These are phyloP conservation scores for Tulasnella sp. DNA, from an alignment of 768 basidiomycete genomes.

Conservation along the genomic window DNA sequence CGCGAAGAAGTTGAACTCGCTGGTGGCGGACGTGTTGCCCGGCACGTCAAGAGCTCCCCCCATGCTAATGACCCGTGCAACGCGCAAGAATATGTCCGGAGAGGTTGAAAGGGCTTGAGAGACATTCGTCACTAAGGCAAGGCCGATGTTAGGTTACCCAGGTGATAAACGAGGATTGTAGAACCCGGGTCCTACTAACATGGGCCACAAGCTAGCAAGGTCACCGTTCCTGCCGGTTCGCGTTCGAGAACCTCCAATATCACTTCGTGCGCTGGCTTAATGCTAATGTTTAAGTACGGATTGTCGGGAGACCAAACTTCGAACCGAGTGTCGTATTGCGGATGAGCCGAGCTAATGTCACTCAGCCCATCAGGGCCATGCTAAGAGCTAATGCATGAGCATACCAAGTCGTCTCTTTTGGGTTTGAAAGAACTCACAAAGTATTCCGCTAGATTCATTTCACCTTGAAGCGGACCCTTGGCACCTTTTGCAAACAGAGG, in stretches of 20 bases:
- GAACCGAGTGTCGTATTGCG: slow-evolving; percentile 17
- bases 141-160: too few relatives aligned
- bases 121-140: slow-evolving; percentile 28
- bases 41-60: slow-evolving; percentile 33
- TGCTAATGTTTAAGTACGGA: not conserved
- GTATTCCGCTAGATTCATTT: slow-evolving; percentile 20
- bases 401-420: not conserved
- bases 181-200: slow-evolving; percentile 10
- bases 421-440: slow-evolving; percentile 16
- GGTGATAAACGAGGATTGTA: not conserved
- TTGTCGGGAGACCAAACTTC: not conserved
- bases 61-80: slow-evolving; percentile 29
- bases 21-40: slow-evolving; percentile 31
- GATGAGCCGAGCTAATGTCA: slow-evolving; percentile 20
- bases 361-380: slow-evolving; percentile 23
- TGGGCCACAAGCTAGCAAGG: slow-evolving; percentile 20
- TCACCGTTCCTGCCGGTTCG: slow-evolving; percentile 14
- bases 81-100: slow-evolving; percentile 22
- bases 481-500: slow-evolving; percentile 20
- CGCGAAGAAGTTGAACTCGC: slow-evolving; percentile 33
- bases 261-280: slow-evolving; percentile 16
- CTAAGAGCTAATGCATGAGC: slow-evolving; percentile 8
- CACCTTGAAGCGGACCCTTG: slow-evolving; percentile 19
- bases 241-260: slow-evolving; percentile 15
- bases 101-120: slow-evolving; percentile 25